These are phyloP conservation scores for Nannochloris sp. DNA, from an alignment of 139 green algal genomes.

Conservation along the genomic window DNA sequence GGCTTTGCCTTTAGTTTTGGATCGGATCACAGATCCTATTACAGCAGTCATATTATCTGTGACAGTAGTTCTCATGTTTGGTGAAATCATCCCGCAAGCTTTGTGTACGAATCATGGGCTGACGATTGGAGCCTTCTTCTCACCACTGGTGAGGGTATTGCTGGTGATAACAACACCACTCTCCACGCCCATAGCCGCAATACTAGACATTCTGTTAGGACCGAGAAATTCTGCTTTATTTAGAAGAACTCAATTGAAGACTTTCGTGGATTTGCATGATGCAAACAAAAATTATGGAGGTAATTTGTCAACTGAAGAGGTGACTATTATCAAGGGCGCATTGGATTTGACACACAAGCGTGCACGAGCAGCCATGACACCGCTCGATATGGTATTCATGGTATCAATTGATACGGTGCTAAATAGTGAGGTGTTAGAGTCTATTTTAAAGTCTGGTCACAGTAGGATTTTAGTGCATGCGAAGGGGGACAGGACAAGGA, in stretches of 20 bases:
- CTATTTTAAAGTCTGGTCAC: constrained; percentile 65
- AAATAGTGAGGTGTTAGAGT: constrained; percentile 43
- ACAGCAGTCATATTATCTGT: constrained; percentile 44
- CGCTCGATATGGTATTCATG: constrained; percentile 84
- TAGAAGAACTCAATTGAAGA: constrained; percentile 70
- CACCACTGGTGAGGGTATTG: constrained; percentile 66
- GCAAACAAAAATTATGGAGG: constrained; percentile 62
- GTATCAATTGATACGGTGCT: constrained; percentile 50
- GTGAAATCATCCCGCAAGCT: constrained; percentile 56
- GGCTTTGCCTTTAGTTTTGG: constrained; percentile 57
- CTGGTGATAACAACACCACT: constrained; percentile 47
- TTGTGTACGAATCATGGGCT: constrained; percentile 81
- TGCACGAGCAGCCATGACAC: constrained; percentile 65
- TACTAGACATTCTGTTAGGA: constrained; percentile 77
- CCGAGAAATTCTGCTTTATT: constrained; percentile 58
- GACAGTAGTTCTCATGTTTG: constrained; percentile 56
- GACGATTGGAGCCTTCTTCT: constrained; percentile 63
- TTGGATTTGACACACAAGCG: constrained; percentile 84
- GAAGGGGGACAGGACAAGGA: constrained; percentile 26
- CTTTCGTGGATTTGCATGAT: constrained; percentile 75
- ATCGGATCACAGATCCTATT: constrained; percentile 50
- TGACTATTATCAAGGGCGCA: constrained; percentile 60
- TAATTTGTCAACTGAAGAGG: constrained; percentile 46
- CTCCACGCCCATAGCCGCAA: constrained; percentile 62
- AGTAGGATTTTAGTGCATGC: constrained; percentile 70